Base-by-base conservation (phyloP, 2,329 filamentous ascomycete genomes). In the Gremmenia infestans region DNA sequence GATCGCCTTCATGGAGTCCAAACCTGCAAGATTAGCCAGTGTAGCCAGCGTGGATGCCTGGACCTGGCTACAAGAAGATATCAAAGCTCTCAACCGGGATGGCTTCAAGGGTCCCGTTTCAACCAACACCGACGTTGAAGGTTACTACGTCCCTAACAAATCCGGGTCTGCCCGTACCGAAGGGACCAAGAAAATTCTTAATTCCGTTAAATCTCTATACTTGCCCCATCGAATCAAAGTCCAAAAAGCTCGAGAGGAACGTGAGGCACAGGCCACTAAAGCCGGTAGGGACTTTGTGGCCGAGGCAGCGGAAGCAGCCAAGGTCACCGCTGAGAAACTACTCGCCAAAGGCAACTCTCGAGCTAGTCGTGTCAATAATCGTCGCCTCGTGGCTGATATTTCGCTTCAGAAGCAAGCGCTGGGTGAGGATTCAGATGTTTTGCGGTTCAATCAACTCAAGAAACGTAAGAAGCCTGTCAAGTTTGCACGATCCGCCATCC, bases 381-480 rank as follows among this genome's bases (percentile, higher is more conserved):
- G 94, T 56, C 90, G 94, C 48, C 87, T 95, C 60, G 88, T 96
- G 61, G 94, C 94, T 53, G 94, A 97, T 68, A 87, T 99, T 65
- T 96, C 96, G 70, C 90, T 94, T 47, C 92, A 97, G 72, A 96
- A 96, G 77, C 91, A 91, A 74, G 88, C 86, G 12, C 80, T 91
- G 19, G 88, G 87, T 52, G 83, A 84, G 60, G 92, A 96, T 63
- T 90, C 91, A 53, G 93, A 97, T 67, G 91, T 94, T 32, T 83
- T 99, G 67, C 89, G 93, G 56, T 99, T 99, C 81, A 99, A 99
- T 73, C 94, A 97, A 76, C 85, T 99, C 56, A 97, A 97, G 81
- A 99, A 97, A 76, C 89, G 94, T 59, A 99, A 97, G 84, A 99
- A 99, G 79, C 92, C 93, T 1, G 94, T 99, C 71, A 94, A 95